Base-by-base conservation (phyloP, 176 grass and related monocot genomes). In the Ensete ventricosum region DNA sequence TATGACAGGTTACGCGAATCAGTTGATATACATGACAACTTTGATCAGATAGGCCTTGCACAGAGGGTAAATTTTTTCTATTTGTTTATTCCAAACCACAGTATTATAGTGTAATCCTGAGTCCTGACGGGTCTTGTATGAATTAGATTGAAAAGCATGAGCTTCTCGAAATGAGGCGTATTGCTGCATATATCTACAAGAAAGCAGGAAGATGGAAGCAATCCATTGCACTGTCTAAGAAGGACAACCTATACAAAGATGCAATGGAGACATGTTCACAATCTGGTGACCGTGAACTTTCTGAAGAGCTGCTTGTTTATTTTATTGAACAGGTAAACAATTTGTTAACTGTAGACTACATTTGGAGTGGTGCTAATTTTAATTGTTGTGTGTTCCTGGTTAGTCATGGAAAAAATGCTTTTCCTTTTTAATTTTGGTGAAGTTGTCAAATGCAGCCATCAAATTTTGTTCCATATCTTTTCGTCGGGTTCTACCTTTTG, bases 211-310 rank as follows among this genome's bases (percentile, higher is more conserved):
- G 88, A 82, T 98, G 95, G 95, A 98, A 98, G 82, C 84, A 89
- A 72, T 98, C 95, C 8, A 94, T 98, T 87, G 88, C 86, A 26
- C 72, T 94, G 51, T 99, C 95, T 0, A 99, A 99, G 83, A 99
- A 94, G 79, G 95, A 94, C 54, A 94, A 89, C 81, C 84, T 99
- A 84, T 99, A 99, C 81, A 99, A 89, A 82, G 95, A 99, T 84
- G 89, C 85, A 80, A 99, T 99, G 95, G 95, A 99, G 81, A 95
- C 96, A 82, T 99, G 96, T 82, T 99, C 96, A 0, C 96, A 95
- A 21, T 99, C 91, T 76, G 91, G 91, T 82, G 91, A 89, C 66
- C 84, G 88, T 16, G 96, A 99, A 53, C 84, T 94, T 26, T 89
- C 90, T 12, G 96, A 99, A 67, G 96, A 99, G 50, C 87, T 94